phyloP scores from a whole-genome alignment of 768 basidiomycete genomes.

The Phylloporus sp. region DNA sequence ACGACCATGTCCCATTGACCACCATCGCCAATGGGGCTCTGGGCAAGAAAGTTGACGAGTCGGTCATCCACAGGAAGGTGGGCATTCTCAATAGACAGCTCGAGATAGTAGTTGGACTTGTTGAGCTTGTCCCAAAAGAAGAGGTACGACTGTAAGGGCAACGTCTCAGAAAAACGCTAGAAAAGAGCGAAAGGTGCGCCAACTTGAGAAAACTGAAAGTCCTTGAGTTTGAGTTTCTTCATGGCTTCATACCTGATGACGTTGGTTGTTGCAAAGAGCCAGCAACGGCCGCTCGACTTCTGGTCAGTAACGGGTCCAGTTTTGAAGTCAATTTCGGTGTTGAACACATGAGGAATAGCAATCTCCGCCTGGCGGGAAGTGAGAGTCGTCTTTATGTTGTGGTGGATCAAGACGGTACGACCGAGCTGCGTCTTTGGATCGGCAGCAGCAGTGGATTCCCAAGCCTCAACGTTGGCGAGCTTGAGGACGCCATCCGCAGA shows the following conservation, averaged over 20 bases:
- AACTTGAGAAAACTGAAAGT: slow-evolving; percentile 90
- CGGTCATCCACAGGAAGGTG: slow-evolving; percentile 80
- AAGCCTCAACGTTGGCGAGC: slow-evolving; percentile 53
- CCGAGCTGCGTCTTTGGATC: slow-evolving; percentile 67
- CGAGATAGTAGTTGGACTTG: slow-evolving; percentile 86
- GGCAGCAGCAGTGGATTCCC: slow-evolving; percentile 56
- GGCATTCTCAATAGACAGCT: slow-evolving; percentile 77
- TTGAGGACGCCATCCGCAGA: slow-evolving; percentile 64
- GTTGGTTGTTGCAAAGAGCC: slow-evolving; percentile 93
- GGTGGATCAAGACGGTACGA: slow-evolving; percentile 71
- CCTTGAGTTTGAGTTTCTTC: slow-evolving; percentile 79
- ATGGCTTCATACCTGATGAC: slow-evolving; percentile 79
- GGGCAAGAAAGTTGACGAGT: slow-evolving; percentile 70
- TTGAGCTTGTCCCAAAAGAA: slow-evolving; percentile 98
- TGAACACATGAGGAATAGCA: slow-evolving; percentile 76
- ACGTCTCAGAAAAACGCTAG: slow-evolving; percentile 3
- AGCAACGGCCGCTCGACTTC: slow-evolving; percentile 87
- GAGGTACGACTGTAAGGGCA: slow-evolving; percentile 61
- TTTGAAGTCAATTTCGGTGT: slow-evolving; percentile 74
- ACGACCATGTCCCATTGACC: slow-evolving; percentile 95
- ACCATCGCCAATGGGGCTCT: slow-evolving; percentile 82
- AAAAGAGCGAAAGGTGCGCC: slow-evolving; percentile 8
- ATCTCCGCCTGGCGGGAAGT: slow-evolving; percentile 59
- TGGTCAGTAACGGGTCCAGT: slow-evolving; percentile 83
- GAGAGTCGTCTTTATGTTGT: slow-evolving; percentile 60